phyloP scores from a whole-genome alignment of 495 filamentous ascomycete species.

The Aspergillus affinis region DNA sequence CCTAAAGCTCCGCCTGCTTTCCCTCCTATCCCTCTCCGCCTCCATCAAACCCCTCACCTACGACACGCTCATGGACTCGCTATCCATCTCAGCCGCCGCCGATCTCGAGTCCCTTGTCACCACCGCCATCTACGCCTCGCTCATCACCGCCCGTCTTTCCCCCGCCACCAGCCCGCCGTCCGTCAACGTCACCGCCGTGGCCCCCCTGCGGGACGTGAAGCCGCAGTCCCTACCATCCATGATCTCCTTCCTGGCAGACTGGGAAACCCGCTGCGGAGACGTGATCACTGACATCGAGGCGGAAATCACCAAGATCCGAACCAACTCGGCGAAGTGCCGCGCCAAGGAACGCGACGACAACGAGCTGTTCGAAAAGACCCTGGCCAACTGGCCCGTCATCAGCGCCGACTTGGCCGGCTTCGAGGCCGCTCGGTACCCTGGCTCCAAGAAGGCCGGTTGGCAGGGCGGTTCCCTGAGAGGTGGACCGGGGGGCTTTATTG shows the following conservation, averaged over 20 bases:
- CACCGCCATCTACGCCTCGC: conserved; percentile 79
- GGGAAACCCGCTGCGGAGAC: conserved; percentile 70
- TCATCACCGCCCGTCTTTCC: conserved; percentile 80
- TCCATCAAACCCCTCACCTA: conserved; percentile 71
- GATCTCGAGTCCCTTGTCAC: conserved; percentile 91
- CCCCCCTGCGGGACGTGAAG: conserved; percentile 80
- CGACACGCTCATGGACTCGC: conserved; percentile 57
- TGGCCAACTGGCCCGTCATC: conserved; percentile 19
- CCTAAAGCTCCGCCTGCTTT: conserved; percentile 86
- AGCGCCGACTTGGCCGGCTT: conserved; percentile 14
- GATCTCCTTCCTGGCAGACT: conserved; percentile 65
- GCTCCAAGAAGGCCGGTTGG: conserved; percentile 24
- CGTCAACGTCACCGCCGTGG: conserved; percentile 74
- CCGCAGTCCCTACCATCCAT: conserved; percentile 66
- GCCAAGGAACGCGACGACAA: conserved; percentile 47
- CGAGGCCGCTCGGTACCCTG: neutral
- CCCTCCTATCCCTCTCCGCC: conserved; percentile 73
- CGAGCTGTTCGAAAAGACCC: conserved; percentile 47
- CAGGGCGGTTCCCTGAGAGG: conserved; percentile 27
- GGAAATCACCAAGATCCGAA: conserved; percentile 61
- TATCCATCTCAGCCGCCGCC: conserved; percentile 64
- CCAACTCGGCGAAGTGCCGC: conserved; percentile 53
- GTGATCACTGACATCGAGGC: conserved; percentile 75
- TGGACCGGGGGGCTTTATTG: conserved; percentile 29
- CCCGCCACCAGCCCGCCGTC: conserved; percentile 60